phyloP scores from a whole-genome alignment of 768 basidiomycete species.

The Hericium coralloides region DNA sequence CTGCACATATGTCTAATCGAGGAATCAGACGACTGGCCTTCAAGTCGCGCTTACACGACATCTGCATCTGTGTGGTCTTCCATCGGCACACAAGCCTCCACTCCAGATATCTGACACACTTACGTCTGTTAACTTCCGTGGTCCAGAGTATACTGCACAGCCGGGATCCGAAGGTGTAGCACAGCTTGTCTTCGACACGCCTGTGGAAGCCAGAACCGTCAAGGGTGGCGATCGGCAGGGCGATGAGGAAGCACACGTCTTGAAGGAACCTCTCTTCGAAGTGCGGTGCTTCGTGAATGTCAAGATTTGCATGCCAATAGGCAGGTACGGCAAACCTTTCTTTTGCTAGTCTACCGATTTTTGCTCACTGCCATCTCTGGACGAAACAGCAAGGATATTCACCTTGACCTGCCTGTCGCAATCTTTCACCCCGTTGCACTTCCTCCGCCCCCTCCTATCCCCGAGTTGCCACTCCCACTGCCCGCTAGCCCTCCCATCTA shows the following conservation, averaged over 20 bases:
- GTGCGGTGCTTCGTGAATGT: slow-evolving; percentile 55
- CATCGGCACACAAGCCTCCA: slow-evolving; percentile 32
- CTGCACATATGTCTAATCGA: neutral
- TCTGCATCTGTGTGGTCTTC: slow-evolving; percentile 42
- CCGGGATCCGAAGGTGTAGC: slow-evolving; percentile 75
- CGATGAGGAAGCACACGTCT: slow-evolving; percentile 28
- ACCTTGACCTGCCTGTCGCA: slow-evolving; percentile 52
- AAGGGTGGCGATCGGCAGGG: slow-evolving; percentile 53
- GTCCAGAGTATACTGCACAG: slow-evolving; percentile 63
- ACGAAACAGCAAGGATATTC: slow-evolving; percentile 55
- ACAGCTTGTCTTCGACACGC: slow-evolving; percentile 74
- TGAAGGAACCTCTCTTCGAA: slow-evolving; percentile 53
- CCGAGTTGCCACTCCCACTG: slow-evolving; percentile 5
- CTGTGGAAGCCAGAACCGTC: slow-evolving; percentile 52
- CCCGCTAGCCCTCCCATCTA: slow-evolving; percentile 16
- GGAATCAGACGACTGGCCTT: slow-evolving; percentile 55
- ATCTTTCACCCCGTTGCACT: slow-evolving; percentile 58
- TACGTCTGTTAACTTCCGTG: slow-evolving; percentile 60
- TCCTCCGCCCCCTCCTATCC: slow-evolving; percentile 27
- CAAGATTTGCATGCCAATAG: slow-evolving; percentile 63
- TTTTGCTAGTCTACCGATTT: neutral
- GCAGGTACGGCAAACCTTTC: slow-evolving; percentile 38
- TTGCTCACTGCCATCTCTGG: neutral
- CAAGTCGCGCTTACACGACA: slow-evolving; percentile 51
- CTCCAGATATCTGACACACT: slow-evolving; percentile 62